Percentiles rank a stretch among this genome's conserved stretches.
These are phyloP conservation scores for Hamamelis virginiana DNA, from an alignment of 164 flowering plant species.

Conservation along the genomic window DNA sequence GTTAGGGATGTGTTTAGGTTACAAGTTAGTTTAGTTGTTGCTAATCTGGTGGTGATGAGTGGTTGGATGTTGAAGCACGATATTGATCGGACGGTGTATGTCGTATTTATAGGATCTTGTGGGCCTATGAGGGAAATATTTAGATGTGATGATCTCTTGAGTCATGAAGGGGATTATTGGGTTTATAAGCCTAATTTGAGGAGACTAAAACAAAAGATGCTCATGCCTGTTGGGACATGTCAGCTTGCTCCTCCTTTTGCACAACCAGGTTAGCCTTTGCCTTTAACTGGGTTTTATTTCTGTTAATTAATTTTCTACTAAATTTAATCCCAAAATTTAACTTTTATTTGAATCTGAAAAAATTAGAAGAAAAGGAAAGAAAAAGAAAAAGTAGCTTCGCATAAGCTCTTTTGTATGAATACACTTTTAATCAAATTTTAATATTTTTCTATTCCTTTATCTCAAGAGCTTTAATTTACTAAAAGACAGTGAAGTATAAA, in stretches of 20 bases:
- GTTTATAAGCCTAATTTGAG: conserved; percentile 55
- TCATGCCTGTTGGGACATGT: conserved; percentile 65
- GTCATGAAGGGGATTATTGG: conserved; percentile 36
- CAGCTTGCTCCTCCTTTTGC: conserved; percentile 45
- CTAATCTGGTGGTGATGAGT: conserved; percentile 49
- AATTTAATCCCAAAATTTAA: too few species aligned
- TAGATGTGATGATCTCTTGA: conserved; percentile 65
- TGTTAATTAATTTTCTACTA: background rate
- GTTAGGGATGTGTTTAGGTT: conserved; percentile 60
- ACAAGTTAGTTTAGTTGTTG: conserved; percentile 71
- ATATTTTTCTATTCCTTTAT: too few species aligned
- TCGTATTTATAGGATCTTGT: conserved; percentile 57
- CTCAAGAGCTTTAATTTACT: too few species aligned
- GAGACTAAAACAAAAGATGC: conserved; percentile 49
- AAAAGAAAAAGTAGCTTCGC: too few species aligned
- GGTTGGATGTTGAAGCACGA: conserved; percentile 20
- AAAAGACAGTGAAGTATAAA: too few species aligned
- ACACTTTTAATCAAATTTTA: too few species aligned
- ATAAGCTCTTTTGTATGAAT: too few species aligned
- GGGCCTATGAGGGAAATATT: conserved; percentile 78
- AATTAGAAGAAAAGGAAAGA: too few species aligned
- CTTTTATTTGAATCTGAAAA: too few species aligned
- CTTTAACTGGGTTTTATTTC: background rate
- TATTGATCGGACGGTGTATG: conserved; percentile 32
- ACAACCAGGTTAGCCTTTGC: conserved; percentile 35